phyloP scores from a whole-genome alignment of 78 protist genomes.

The Bodo saltans region DNA sequence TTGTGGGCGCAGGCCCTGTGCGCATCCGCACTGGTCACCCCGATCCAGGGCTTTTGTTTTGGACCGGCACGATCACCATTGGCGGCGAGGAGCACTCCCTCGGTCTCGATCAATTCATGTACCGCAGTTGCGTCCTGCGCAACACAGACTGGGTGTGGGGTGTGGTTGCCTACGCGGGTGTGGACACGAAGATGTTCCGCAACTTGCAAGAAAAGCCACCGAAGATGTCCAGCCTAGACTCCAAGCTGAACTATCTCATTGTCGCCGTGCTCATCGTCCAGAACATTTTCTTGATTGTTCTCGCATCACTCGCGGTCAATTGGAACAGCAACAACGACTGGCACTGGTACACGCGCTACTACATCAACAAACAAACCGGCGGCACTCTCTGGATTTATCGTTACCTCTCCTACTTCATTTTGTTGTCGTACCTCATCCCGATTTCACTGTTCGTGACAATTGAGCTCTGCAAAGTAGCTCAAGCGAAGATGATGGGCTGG shows the following conservation, averaged over 20 bases:
- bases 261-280: background rate
- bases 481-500: slow-evolving; percentile 53
- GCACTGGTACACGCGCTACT: background rate
- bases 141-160: slow-evolving; percentile 58
- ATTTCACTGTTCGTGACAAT: slow-evolving; percentile 81
- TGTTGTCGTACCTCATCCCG: slow-evolving; percentile 76
- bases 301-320: background rate
- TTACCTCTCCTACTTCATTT: slow-evolving; percentile 68
- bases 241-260: background rate
- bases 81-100: background rate
- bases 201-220: slow-evolving; percentile 31
- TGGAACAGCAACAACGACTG: background rate
- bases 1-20: background rate
- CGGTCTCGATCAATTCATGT: background rate
- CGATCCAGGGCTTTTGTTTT: background rate
- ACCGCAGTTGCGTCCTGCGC: slow-evolving; percentile 22
- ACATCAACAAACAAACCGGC: background rate
- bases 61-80: background rate
- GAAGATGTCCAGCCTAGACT: background rate
- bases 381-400: background rate
- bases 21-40: background rate
- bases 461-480: slow-evolving; percentile 70
- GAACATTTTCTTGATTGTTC: background rate
- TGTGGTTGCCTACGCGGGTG: slow-evolving; percentile 68
- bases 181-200: slow-evolving; percentile 66